Evolutionary conservation across 306 rosid genomes (phyloP).

Genomic region (Betula pendula): DNA sequence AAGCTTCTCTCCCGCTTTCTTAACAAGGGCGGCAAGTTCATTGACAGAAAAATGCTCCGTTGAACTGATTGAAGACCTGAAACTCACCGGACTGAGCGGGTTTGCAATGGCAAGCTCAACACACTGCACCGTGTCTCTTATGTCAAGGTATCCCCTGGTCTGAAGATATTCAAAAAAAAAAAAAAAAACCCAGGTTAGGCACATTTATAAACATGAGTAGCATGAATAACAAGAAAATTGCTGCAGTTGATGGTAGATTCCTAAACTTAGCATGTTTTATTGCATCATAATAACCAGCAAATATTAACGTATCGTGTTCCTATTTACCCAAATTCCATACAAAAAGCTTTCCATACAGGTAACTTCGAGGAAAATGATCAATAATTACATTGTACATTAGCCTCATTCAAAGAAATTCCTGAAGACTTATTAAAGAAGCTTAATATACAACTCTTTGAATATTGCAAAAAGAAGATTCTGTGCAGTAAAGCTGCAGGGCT

Average conservation of each 20-base stretch:
- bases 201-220: not conserved
- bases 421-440: not conserved
- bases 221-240: not conserved
- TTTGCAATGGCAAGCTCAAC: conserved; percentile 92
- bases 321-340: not conserved
- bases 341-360: not conserved
- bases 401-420: not conserved
- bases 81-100: conserved; percentile 81
- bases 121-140: conserved; percentile 94
- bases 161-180: conserved; percentile 36
- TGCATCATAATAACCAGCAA: not conserved
- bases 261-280: not conserved
- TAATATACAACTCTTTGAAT: not conserved
- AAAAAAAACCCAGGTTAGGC: not conserved
- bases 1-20: conserved; percentile 79
- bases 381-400: not conserved
- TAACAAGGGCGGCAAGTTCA: conserved; percentile 78
- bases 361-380: not conserved
- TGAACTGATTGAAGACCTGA: conserved; percentile 90
- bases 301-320: not conserved
- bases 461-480: not conserved
- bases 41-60: conserved; percentile 90
- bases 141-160: conserved; percentile 96
- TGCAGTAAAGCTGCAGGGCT: not conserved
- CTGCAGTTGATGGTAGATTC: not conserved